Evolutionary conservation across 177 flowering plant genomes (phyloP).

Genomic region (Tripterygium wilfordii): DNA sequence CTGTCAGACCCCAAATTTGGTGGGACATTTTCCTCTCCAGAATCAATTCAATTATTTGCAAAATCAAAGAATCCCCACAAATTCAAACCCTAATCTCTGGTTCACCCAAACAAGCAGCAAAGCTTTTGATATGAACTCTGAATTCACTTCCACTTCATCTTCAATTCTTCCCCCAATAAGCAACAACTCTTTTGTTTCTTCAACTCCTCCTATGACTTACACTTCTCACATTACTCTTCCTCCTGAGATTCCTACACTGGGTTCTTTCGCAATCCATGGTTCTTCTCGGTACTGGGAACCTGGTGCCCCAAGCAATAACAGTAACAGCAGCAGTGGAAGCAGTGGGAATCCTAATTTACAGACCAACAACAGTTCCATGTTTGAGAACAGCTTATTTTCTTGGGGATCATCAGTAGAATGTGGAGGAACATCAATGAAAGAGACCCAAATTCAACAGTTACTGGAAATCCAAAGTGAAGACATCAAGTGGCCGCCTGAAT

Average conservation of each 20-base stretch:
- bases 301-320: slow-evolving; percentile 9
- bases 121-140: slow-evolving; percentile 14
- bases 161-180: slow-evolving; percentile 5
- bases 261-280: slow-evolving; percentile 1
- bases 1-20: too few relatives aligned
- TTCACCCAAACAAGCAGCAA: slow-evolving; percentile 12
- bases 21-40: slow-evolving; percentile 16
- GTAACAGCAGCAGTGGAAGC: slow-evolving; percentile 13
- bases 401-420: slow-evolving; percentile 25
- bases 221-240: slow-evolving; percentile 11
- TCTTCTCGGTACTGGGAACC: slow-evolving; percentile 15
- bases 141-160: slow-evolving; percentile 7
- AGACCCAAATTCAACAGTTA: slow-evolving; percentile 14
- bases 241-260: slow-evolving; percentile 7
- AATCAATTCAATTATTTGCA: slow-evolving; percentile 16
- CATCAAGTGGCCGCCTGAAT: slow-evolving; percentile 21
- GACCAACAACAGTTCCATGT: too few relatives aligned
- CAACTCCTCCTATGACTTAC: slow-evolving; percentile 4
- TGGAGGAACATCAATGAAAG: slow-evolving; percentile 11
- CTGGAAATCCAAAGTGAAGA: slow-evolving; percentile 15
- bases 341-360: too few relatives aligned
- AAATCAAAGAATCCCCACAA: slow-evolving; percentile 8
- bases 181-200: slow-evolving; percentile 5
- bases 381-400: slow-evolving; percentile 12
- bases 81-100: slow-evolving; percentile 16